A percentile compares a stretch with the other conserved stretches of the same genome.
Conservation (phyloP, 352 stramenopile genomes). For the Thalassiosira hispida region DNA sequence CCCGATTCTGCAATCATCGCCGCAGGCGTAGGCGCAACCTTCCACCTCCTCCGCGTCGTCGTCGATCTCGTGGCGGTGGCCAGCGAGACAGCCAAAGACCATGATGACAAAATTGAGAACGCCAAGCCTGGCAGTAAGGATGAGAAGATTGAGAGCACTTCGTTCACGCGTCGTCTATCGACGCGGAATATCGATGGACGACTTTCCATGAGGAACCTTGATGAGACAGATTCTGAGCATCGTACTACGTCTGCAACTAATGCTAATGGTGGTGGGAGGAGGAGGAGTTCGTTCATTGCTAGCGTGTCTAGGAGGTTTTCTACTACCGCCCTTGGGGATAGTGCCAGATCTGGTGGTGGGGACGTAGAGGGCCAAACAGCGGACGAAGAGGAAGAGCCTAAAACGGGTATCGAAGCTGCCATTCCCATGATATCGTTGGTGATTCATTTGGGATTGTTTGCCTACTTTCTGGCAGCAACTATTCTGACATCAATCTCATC, state of each 20-base stretch:
- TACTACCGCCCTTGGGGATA: not conserved
- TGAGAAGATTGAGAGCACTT: not conserved
- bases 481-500: constrained; percentile 38
- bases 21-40: constrained; percentile 51
- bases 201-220: constrained; percentile 21
- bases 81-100: constrained; percentile 32
- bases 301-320: not conserved
- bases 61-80: constrained; percentile 68
- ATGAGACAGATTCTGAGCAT: not conserved
- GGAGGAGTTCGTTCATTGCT: constrained; percentile 16
- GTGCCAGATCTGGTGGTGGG: not conserved
- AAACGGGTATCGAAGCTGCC: constrained; percentile 20
- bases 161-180: constrained; percentile 19
- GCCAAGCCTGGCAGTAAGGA: constrained; percentile 12
- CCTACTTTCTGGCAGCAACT: constrained; percentile 44
- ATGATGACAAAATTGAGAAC: constrained; percentile 52
- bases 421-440: constrained; percentile 36
- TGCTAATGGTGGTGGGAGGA: not conserved
- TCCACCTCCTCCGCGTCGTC: constrained; percentile 69
- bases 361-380: constrained; percentile 15
- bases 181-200: constrained; percentile 34
- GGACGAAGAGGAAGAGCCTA: constrained; percentile 26
- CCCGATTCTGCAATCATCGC: constrained; percentile 50
- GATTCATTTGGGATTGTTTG: constrained; percentile 33
- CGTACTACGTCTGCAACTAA: not conserved